Base-by-base conservation (phyloP, 2,329 filamentous ascomycete genomes). In the Hymenotorrendiella dingleyae region DNA sequence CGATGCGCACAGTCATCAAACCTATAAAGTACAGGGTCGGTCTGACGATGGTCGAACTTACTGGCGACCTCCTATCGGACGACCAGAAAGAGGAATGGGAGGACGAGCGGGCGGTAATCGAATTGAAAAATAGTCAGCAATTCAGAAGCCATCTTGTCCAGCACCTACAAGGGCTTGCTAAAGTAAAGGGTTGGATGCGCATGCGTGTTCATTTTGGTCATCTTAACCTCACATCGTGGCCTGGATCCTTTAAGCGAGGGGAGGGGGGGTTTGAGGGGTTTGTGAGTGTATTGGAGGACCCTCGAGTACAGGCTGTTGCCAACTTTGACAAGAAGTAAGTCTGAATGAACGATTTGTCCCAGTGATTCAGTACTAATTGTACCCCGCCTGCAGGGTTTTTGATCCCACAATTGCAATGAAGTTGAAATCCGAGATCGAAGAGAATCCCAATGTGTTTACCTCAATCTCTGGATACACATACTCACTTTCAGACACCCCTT, bases 161-260 rank as follows among this genome's bases (percentile, higher is more conserved):
- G 26, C 43, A 46, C 33, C 27, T 60, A 1, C 47, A 40, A 21
- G 36, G 33, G 4, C 48, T 61, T 7, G 50, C 50, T 22, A 46
- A 48, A 11, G 21, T 57, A 3, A 56, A 53, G 23, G 47, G 43
- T 20, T 52, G 53, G 49, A 59, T 62, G 57, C 47, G 50, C 24
- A 59, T 63, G 56, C 50, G 60, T 16, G 48, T 62, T 6, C 49
- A 58, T 23, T 61, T 62, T 41, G 60, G 59, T 12, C 49, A 56
- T 29, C 24, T 57, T 7, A 39, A 48, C 22, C 38, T 63, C 1
- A 45, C 21, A 12, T 40, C 47, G 10, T 59, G 50, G 32, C 50
- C 39, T 10, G 43, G 43, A 14, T 43, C 38, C 4, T 56, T 61
- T 28, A 16, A 17, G 12, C 32, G 48, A 8, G 33, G 26, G 6